phyloP scores from a whole-genome alignment of 2,329 filamentous ascomycete genomes.

The Botrytis paeoniae region DNA sequence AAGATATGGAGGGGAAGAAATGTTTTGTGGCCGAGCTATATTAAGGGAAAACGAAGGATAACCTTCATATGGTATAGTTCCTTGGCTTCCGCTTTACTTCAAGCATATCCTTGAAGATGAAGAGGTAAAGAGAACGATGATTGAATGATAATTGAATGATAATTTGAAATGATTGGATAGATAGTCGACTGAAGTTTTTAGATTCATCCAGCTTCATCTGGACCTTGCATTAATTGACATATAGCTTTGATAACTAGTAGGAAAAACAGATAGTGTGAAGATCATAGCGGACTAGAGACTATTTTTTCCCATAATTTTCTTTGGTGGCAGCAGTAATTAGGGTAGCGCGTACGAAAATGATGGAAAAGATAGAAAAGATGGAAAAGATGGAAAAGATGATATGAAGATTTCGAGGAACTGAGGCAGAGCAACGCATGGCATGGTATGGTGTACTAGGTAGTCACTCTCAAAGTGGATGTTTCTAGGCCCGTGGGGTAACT shows the following conservation, averaged over 20 bases:
- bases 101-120: neutral
- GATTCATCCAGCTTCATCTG: neutral
- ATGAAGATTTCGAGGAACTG: neutral
- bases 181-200: neutral
- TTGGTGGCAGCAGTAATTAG: neutral
- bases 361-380: neutral
- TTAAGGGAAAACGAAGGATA: neutral
- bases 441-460: neutral
- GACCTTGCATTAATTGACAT: neutral
- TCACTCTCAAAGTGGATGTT: neutral
- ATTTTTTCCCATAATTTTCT: neutral
- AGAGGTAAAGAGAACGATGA: neutral
- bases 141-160: neutral
- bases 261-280: neutral
- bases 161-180: neutral
- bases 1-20: neutral
- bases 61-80: neutral
- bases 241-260: neutral
- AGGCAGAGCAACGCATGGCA: neutral
- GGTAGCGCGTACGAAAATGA: neutral
- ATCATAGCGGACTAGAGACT: neutral
- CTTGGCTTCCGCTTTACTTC: neutral
- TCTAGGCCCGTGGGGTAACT: neutral
- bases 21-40: neutral
- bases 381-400: neutral